A percentile compares a stretch with the other conserved stretches of the same genome.
Conservation (phyloP, 495 filamentous ascomycete species). For the Daldinia childiae region DNA sequence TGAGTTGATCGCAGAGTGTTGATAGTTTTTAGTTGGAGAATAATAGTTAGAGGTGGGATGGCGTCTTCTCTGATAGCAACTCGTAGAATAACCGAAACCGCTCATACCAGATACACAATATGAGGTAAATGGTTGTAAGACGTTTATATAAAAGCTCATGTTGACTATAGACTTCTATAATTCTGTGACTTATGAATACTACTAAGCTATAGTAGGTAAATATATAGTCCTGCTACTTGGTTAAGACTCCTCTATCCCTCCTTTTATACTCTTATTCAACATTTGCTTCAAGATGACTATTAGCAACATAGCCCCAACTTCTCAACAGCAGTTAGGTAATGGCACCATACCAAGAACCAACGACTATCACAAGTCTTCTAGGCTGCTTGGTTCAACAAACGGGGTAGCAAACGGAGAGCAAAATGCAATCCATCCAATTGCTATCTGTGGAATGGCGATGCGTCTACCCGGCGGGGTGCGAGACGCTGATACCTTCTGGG, state of each 20-base stretch:
- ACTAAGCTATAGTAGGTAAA: not conserved
- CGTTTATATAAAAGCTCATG: not conserved
- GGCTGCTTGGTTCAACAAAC: no score
- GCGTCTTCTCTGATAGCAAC: no score
- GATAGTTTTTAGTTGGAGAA: no score
- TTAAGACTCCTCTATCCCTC: not conserved
- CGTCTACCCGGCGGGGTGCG: conserved; percentile 51
- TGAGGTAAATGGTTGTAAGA: no score
- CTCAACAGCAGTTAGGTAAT: not conserved
- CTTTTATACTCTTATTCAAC: not conserved
- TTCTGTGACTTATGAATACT: not conserved
- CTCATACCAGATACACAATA: no score
- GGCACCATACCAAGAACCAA: no score
- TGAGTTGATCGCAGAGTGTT: no score
- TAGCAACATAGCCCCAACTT: not conserved
- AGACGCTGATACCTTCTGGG: conserved; percentile 45
- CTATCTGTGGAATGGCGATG: conserved; percentile 48
- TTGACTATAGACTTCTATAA: not conserved
- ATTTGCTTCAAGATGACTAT: not conserved
- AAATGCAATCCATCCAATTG: conserved; percentile 25
- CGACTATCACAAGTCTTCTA: no score
- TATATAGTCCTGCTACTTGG: not conserved
- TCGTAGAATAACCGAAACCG: no score
- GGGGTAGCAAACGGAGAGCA: no score
- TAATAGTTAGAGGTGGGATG: no score